phyloP scores from a whole-genome alignment of 73 alveolate species.

The Paramecium caudatum region DNA sequence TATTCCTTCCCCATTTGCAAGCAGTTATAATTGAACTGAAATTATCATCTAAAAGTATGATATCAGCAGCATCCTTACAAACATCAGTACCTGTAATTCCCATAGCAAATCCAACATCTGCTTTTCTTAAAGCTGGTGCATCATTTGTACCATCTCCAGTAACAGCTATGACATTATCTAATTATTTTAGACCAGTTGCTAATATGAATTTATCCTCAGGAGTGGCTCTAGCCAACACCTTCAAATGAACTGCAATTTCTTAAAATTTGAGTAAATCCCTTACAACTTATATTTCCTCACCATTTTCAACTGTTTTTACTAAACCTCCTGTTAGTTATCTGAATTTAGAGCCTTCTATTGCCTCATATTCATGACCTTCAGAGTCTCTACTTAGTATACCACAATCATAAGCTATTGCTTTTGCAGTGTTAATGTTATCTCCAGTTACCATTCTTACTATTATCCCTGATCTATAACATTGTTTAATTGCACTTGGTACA shows the following conservation, averaged over 20 bases:
- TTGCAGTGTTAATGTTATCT: conserved; percentile 93
- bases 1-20: conserved; percentile 96
- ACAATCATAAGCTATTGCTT: conserved; percentile 94
- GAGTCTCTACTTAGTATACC: conserved; percentile 80
- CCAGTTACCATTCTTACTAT: conserved; percentile 97
- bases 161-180: conserved; percentile 96
- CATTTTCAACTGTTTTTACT: conserved; percentile 79
- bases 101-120: conserved; percentile 95
- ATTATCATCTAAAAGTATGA: conserved; percentile 93
- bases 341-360: conserved; percentile 86
- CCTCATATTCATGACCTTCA: conserved; percentile 79
- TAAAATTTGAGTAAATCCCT: conserved; percentile 86
- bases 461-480: conserved; percentile 89
- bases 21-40: conserved; percentile 95
- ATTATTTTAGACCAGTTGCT: conserved; percentile 91
- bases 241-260: conserved; percentile 81
- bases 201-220: conserved; percentile 96
- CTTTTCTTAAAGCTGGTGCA: conserved; percentile 97
- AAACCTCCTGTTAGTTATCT: conserved; percentile 89
- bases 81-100: conserved; percentile 96
- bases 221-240: conserved; percentile 95
- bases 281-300: conserved; percentile 77
- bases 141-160: conserved; percentile 98
- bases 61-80: conserved; percentile 97
- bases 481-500: conserved; percentile 87